Evolutionary conservation across 257 asterid genomes (phyloP).

Genomic region (Nicotiana noctiflora): DNA sequence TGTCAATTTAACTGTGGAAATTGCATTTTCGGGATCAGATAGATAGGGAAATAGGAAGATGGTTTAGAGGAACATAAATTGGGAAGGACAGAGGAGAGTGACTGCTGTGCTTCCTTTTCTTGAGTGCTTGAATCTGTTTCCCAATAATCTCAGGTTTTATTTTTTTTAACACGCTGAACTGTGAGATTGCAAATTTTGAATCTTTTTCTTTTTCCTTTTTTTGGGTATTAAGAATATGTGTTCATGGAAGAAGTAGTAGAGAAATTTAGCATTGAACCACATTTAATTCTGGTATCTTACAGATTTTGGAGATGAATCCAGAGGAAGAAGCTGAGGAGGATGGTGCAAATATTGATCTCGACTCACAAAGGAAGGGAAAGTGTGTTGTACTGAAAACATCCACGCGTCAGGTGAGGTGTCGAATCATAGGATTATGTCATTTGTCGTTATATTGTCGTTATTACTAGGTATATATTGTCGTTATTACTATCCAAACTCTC

Average conservation of each 20-base stretch:
- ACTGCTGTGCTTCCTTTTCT: not conserved
- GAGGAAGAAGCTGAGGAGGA: constrained; percentile 99
- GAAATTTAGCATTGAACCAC: not conserved
- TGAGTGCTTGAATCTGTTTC: not conserved
- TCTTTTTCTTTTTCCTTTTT: not conserved
- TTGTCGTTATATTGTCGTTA: not conserved
- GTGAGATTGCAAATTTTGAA: not conserved
- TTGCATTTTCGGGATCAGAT: not conserved
- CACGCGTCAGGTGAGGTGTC: constrained; percentile 73
- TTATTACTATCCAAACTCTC: not conserved
- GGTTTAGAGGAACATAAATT: not conserved
- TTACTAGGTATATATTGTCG: too few relatives aligned
- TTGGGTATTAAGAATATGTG: not conserved
- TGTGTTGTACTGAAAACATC: constrained; percentile 95
- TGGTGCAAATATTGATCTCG: constrained; percentile 97
- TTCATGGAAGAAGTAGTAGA: not conserved
- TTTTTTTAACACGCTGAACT: not conserved
- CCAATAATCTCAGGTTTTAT: not conserved
- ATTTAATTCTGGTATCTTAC: not conserved
- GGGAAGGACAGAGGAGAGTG: not conserved
- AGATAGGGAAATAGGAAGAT: not conserved
- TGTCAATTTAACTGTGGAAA: not conserved
- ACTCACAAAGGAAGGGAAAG: constrained; percentile 96
- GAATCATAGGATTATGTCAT: constrained; percentile 6
- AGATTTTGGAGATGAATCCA: constrained; percentile 98